phyloP scores from a whole-genome alignment of 2,329 filamentous ascomycete species.

The Colletotrichum tropicicola region DNA sequence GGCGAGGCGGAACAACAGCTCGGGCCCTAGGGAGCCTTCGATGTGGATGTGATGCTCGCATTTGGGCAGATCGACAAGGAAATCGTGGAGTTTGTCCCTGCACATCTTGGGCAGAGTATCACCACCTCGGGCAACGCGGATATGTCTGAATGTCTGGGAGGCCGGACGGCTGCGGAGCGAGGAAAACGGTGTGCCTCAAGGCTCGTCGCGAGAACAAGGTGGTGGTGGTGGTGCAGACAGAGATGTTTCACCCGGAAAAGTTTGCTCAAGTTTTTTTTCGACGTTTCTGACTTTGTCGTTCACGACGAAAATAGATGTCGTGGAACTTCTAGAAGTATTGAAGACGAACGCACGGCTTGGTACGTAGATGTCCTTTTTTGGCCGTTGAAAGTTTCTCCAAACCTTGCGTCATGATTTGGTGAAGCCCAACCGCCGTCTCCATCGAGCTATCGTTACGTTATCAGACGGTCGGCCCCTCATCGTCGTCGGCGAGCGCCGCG shows the following conservation, averaged over 20 bases:
- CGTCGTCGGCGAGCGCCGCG: constrained; percentile 21
- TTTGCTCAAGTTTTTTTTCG: constrained; percentile 14
- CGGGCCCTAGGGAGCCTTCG: constrained; percentile 77
- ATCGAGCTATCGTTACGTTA: constrained; percentile 27
- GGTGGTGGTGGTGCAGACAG: background rate
- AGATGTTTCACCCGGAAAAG: constrained; percentile 23
- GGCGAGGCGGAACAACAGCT: constrained; percentile 75
- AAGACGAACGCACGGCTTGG: constrained; percentile 23
- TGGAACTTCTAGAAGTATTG: constrained; percentile 23
- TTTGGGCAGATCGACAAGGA: constrained; percentile 76
- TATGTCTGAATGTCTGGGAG: too few species aligned
- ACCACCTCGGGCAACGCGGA: too few species aligned
- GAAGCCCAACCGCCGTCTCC: background rate
- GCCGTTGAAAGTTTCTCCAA: constrained; percentile 9
- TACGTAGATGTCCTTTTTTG: background rate
- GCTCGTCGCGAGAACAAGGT: background rate
- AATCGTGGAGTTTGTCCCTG: constrained; percentile 59
- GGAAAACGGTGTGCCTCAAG: background rate
- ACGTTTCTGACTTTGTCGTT: constrained; percentile 11
- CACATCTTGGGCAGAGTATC: too few species aligned
- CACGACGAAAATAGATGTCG: constrained; percentile 25
- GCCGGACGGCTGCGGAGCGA: too few species aligned
- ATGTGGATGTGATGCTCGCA: constrained; percentile 86
- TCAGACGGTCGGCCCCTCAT: background rate
- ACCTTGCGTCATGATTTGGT: constrained; percentile 1